These are phyloP conservation scores for Heritiera fomes DNA, from an alignment of 345 rosid genomes.

Conservation along the genomic window DNA sequence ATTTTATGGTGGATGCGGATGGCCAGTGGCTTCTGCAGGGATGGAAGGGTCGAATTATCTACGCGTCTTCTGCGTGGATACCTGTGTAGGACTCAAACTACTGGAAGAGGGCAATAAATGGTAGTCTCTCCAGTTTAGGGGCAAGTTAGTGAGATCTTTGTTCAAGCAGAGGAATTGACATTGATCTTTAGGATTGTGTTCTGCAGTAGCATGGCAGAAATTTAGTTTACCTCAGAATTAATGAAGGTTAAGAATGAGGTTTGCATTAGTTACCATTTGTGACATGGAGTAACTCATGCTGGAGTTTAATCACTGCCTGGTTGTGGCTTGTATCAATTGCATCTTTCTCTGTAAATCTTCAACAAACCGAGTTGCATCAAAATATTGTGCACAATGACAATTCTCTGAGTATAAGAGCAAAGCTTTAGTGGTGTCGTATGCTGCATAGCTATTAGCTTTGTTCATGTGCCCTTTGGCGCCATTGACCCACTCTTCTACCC, in stretches of 20 bases:
- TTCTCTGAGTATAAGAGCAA: not conserved
- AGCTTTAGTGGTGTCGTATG: not conserved
- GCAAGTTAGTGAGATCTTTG: not conserved
- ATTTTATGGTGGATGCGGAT: slow-evolving; percentile 46
- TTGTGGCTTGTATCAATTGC: not conserved
- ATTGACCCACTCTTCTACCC: not conserved
- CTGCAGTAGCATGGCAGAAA: not conserved
- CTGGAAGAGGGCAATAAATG: not conserved
- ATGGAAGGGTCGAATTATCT: slow-evolving; percentile 54
- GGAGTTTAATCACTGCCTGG: not conserved
- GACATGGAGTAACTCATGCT: not conserved
- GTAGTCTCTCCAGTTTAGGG: not conserved
- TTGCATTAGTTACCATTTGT: too few relatives aligned
- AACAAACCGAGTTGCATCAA: not conserved
- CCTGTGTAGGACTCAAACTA: slow-evolving; percentile 26
- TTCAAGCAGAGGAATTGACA: not conserved
- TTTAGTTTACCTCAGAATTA: not conserved
- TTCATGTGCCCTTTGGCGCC: not conserved
- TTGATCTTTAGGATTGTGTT: not conserved
- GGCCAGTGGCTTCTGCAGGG: slow-evolving; percentile 54
- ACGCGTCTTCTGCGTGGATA: slow-evolving; percentile 49
- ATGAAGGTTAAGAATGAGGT: not conserved
- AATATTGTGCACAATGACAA: not conserved
- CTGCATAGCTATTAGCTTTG: not conserved
- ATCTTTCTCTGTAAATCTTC: not conserved